Base-by-base conservation (phyloP, 2,329 filamentous ascomycete genomes). In the Tolypocladium endophyticum region DNA sequence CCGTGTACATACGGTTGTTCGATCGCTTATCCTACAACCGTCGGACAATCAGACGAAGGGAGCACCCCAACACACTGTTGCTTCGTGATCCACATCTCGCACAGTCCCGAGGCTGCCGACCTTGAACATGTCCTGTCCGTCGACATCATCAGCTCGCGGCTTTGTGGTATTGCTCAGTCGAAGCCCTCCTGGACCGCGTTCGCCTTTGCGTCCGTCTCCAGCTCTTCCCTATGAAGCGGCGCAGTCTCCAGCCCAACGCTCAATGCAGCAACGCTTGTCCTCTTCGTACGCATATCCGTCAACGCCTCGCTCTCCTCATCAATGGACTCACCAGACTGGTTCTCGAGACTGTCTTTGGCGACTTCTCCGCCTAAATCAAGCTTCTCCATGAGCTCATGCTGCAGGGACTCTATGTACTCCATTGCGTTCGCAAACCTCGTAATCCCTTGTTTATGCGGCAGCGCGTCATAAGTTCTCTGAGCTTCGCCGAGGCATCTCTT, bases 401-500 rank as follows among this genome's bases (percentile, higher is more conserved):
- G 77, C 55, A 87, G 73, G 2, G 74, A 74, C 14, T 77, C 71
- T 66, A 87, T 74, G 61, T 83, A 83, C 3, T 77, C 75, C 59
- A 76, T 79, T 0, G 85, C 84, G 12, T 70, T 67, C 0, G 64
- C 68, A 61, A 85, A 87, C 36, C 76, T 75, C 58, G 76, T 71
- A 54, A 86, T 78, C 33, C 81, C 83, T 18, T 80, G 74, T 57
- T 79, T 77, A 56, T 77, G 72, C 2, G 77, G 74, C 25, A 85
- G 70, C 16, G 76, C 72, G 8, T 76, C 74, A 68, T 86, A 87
- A 66, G 79, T 81, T 56, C 71, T 76, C 35, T 77, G 74, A 3
- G 90, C 90, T 64, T 88, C 85, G 56, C 89, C 85, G 1, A 97
- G 80, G 64, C 89, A 90, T 60, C 84, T 81, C 64, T 90, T 89